A percentile compares a stretch with the other conserved stretches of the same genome.
Evolutionary conservation across 1,139 yeast species (phyloP).

Genomic region (Diutina mesorugosa): DNA sequence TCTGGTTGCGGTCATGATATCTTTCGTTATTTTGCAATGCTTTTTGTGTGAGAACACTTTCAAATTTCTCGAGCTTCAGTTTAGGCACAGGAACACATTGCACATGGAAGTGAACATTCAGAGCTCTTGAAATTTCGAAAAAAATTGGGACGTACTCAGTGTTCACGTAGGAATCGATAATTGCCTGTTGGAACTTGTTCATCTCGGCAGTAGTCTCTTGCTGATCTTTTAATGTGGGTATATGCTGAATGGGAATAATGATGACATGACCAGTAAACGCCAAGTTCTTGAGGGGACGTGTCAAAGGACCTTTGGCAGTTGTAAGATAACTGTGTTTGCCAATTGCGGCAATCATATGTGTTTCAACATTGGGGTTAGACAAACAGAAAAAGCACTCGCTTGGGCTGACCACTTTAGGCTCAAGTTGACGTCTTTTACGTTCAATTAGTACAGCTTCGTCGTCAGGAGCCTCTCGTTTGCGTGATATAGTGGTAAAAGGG

Average conservation of each 20-base stretch:
- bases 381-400: slow-evolving; percentile 71
- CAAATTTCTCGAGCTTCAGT: slow-evolving; percentile 11
- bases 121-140: slow-evolving; percentile 46
- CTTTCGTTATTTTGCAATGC: slow-evolving; percentile 36
- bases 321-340: slow-evolving; percentile 59
- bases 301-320: slow-evolving; percentile 78
- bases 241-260: slow-evolving; percentile 72
- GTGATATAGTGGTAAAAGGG: slow-evolving; percentile 17
- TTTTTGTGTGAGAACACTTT: slow-evolving; percentile 22
- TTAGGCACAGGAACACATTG: slow-evolving; percentile 52
- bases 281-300: slow-evolving; percentile 29
- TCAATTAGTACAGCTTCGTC: not conserved
- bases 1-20: slow-evolving; percentile 24
- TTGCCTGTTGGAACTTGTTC: slow-evolving; percentile 25
- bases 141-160: slow-evolving; percentile 30
- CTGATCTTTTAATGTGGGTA: slow-evolving; percentile 23
- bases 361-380: slow-evolving; percentile 65
- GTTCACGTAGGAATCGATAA: slow-evolving; percentile 31
- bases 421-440: slow-evolving; percentile 6
- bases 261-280: slow-evolving; percentile 74
- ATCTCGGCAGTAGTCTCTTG: slow-evolving; percentile 16
- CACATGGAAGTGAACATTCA: slow-evolving; percentile 52
- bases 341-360: slow-evolving; percentile 72
- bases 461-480: not conserved
- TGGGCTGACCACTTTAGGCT: slow-evolving; percentile 32